Percentiles rank a stretch among this genome's conserved stretches.
Conservation (phyloP, 2,329 filamentous ascomycete species). For the Pleoardoris graminearum region DNA sequence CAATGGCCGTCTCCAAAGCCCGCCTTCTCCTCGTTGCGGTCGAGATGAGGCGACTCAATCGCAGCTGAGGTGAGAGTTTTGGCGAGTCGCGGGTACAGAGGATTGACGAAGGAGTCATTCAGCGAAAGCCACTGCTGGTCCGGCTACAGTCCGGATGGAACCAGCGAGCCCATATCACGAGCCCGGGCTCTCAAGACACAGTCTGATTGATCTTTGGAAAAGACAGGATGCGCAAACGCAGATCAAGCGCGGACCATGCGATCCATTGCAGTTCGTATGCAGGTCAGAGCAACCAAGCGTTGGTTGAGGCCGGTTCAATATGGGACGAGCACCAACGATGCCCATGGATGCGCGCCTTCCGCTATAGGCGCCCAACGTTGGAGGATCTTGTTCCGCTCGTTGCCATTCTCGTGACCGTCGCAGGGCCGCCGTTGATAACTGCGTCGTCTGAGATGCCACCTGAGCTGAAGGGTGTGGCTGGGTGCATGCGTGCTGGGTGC, state of each 20-base stretch:
- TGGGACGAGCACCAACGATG: conserved; percentile 23
- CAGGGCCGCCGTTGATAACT: conserved; percentile 15
- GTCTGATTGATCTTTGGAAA: conserved; percentile 23
- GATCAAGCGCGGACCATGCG: conserved; percentile 19
- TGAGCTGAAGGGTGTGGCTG: conserved; percentile 38
- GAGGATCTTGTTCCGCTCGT: conserved; percentile 13
- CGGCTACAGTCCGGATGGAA: conserved; percentile 8
- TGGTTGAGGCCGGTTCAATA: conserved; percentile 30
- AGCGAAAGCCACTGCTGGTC: conserved; percentile 15
- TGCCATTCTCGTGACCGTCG: conserved; percentile 36
- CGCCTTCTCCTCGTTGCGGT: conserved; percentile 16
- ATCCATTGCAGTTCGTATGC: conserved; percentile 27
- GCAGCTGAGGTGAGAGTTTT: conserved; percentile 31
- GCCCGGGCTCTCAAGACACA: neutral
- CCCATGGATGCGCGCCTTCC: conserved; percentile 29
- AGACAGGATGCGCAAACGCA: conserved; percentile 13
- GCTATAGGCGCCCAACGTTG: conserved; percentile 26
- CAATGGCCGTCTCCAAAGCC: conserved; percentile 14
- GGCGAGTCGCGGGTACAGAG: conserved; percentile 23
- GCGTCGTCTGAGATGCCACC: conserved; percentile 16
- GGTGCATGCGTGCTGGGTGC: conserved; percentile 28
- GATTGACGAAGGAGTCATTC: conserved; percentile 4
- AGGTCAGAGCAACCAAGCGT: conserved; percentile 26
- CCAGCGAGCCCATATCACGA: neutral
- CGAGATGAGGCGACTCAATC: conserved; percentile 15